A percentile compares a stretch with the other conserved stretches of the same genome.
Evolutionary conservation across 352 stramenopile species (phyloP).

Genomic region (Albugo candida): DNA sequence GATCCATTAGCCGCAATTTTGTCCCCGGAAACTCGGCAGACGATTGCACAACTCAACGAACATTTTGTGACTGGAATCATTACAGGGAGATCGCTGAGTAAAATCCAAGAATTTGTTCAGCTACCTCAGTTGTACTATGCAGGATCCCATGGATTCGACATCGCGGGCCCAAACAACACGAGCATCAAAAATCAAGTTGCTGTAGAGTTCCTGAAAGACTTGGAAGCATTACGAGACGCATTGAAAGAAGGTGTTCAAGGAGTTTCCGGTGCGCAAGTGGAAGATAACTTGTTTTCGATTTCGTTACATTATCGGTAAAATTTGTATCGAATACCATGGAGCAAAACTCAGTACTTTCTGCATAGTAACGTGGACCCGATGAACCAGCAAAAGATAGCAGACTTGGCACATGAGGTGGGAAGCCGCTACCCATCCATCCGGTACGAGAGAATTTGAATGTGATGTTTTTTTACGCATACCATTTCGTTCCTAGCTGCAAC

Average conservation of each 20-base stretch:
- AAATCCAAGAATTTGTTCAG: conserved; percentile 78
- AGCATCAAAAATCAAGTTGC: conserved; percentile 72
- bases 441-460: neutral
- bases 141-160: conserved; percentile 81
- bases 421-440: neutral
- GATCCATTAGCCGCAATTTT: conserved; percentile 60
- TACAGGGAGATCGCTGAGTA: conserved; percentile 63
- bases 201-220: conserved; percentile 40
- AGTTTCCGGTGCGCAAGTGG: conserved; percentile 48
- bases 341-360: neutral
- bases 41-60: conserved; percentile 51
- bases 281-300: conserved; percentile 81
- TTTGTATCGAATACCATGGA: neutral
- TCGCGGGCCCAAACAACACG: conserved; percentile 27
- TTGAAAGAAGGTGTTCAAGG: conserved; percentile 8
- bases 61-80: conserved; percentile 77
- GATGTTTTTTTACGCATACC: neutral
- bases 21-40: conserved; percentile 36
- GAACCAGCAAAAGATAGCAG: neutral
- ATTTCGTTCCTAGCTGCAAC: conserved; percentile 23
- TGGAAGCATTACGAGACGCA: conserved; percentile 34
- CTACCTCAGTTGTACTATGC: conserved; percentile 81
- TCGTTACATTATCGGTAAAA: conserved; percentile 77
- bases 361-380: neutral
- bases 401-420: too few species aligned